Base-by-base conservation (phyloP, 2,329 filamentous ascomycete species). In the Cordyceps cateniannulata region DNA sequence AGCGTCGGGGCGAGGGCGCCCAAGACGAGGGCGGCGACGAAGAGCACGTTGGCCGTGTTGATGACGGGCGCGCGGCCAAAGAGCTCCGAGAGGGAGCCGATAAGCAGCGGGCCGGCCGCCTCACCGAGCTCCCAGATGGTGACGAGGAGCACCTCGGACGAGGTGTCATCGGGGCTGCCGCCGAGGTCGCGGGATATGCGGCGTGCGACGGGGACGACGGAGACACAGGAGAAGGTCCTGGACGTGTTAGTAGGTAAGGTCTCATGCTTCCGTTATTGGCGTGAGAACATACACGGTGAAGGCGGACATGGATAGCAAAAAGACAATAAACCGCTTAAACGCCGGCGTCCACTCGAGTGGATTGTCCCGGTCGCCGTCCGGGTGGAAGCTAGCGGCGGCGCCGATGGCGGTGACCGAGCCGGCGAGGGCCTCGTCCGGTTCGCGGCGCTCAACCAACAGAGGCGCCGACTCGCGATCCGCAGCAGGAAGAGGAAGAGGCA, bases 61-160 rank as follows among this genome's bases (percentile, higher is more conserved):
- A 86, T 76, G 55, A 86, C 77, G 5, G 77, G 75, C 61, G 79
- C 77, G 1, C 84, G 80, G 40, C 85, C 84, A 64, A 80, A 80
- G 12, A 84, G 72, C 70, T 90, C 87, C 7, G 81, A 85, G 5
- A 88, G 70, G 0, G 87, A 86, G 10, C 84, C 85, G 66, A 86
- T 83, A 35, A 87, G 71, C 1, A 82, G 71, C 1, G 85, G 85
- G 0, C 85, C 85, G 7, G 83, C 80, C 2, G 82, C 82, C 65
- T 86, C 84, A 63, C 87, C 87, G 0, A 90, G 79, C 62, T 91
- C 82, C 78, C 87, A 88, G 62, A 90, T 84, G 0, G 86, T 89
- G 9, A 91, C 85, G 59, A 90, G 84, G 49, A 92, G 75, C 44
- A 83, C 80, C 65, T 75, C 78, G 18, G 80, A 74, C 0, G 79